Percentiles rank a stretch among this genome's conserved stretches.
Evolutionary conservation across 2,329 filamentous ascomycete genomes (phyloP).

Genomic region (Triangularia setosa): DNA sequence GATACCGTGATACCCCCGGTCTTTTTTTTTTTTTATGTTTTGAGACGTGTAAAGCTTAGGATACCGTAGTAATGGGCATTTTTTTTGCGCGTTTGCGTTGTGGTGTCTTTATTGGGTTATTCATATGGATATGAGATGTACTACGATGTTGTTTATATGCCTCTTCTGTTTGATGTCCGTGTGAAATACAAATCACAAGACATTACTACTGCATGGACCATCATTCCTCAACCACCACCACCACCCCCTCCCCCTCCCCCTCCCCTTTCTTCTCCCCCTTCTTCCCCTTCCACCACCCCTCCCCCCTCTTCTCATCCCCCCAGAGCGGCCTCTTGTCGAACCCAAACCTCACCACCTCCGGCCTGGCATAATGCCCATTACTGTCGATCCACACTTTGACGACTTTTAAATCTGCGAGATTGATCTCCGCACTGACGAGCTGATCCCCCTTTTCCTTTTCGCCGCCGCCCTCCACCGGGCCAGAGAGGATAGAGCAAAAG

Average conservation of each 20-base stretch:
- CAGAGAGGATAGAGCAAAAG: slow-evolving; percentile 29
- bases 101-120: no score
- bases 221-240: no score
- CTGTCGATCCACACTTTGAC: slow-evolving; percentile 32
- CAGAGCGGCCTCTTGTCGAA: slow-evolving; percentile 7
- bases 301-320: slow-evolving; percentile 16
- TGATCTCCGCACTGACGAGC: slow-evolving; percentile 28
- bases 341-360: slow-evolving; percentile 15
- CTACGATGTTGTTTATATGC: no score
- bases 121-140: no score
- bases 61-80: background rate
- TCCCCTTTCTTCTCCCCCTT: background rate
- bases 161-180: no score
- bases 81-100: no score
- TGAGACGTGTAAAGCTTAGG: background rate
- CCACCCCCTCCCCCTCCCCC: background rate
- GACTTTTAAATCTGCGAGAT: slow-evolving; percentile 25
- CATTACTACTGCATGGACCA: no score
- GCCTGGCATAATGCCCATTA: slow-evolving; percentile 29
- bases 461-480: slow-evolving; percentile 26
- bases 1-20: background rate
- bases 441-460: slow-evolving; percentile 22
- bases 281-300: background rate
- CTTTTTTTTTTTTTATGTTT: background rate
- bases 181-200: no score